A percentile compares a stretch with the other conserved stretches of the same genome.
These are phyloP conservation scores for Nasturtium officinale DNA, from an alignment of 345 rosid species.

Conservation along the genomic window DNA sequence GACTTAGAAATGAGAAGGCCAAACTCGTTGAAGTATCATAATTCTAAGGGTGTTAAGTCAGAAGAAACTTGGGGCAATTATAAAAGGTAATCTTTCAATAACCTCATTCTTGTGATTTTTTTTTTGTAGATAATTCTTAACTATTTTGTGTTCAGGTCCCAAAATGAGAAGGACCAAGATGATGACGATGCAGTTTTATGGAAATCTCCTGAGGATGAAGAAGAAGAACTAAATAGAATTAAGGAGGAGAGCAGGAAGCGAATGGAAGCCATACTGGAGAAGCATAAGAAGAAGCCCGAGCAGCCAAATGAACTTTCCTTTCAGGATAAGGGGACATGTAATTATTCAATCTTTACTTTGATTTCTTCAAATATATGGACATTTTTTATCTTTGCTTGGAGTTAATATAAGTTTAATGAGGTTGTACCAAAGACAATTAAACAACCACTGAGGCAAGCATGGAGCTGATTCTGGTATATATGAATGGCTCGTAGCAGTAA, in stretches of 20 bases:
- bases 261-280: constrained; percentile 79
- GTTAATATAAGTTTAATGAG: neutral
- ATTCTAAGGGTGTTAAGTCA: constrained; percentile 44
- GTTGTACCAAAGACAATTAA: constrained; percentile 20
- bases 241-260: constrained; percentile 92
- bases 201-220: constrained; percentile 73
- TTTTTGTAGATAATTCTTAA: constrained; percentile 2
- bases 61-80: constrained; percentile 36
- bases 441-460: neutral
- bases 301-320: constrained; percentile 47
- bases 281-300: constrained; percentile 62
- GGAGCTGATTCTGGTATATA: constrained; percentile 9
- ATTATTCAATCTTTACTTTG: constrained; percentile 4
- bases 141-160: constrained; percentile 42
- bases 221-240: constrained; percentile 79
- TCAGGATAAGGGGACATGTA: constrained; percentile 53
- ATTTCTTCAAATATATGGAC: constrained; percentile 16
- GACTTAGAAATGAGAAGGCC: constrained; percentile 41
- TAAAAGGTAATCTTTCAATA: constrained; percentile 49
- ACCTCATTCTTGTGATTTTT: constrained; percentile 9
- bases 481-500: constrained; percentile 1
- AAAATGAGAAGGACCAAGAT: constrained; percentile 59
- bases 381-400: constrained; percentile 5
- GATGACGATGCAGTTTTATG: constrained; percentile 67
- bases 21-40: constrained; percentile 36